phyloP scores from a whole-genome alignment of 2,329 filamentous ascomycete species.

The Colletotrichum sp. region DNA sequence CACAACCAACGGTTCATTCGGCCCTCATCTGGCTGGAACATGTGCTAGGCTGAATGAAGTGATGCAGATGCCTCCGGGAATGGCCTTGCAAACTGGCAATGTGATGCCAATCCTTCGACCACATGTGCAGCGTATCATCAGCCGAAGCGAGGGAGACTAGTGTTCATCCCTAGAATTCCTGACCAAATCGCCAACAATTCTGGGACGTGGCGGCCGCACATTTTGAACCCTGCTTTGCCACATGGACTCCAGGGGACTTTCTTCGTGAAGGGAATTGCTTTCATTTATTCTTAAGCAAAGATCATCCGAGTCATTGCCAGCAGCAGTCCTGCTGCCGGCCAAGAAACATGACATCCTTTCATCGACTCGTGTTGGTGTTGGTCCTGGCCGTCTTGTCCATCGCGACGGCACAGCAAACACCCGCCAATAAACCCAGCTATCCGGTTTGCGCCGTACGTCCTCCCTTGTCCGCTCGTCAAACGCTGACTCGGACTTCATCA shows the following conservation, averaged over 20 bases:
- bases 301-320: not conserved
- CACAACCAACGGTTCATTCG: not conserved
- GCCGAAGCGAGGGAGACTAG: not conserved
- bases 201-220: not conserved
- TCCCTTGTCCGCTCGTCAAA: not conserved
- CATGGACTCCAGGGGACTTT: not conserved
- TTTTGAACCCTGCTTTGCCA: not conserved
- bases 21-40: not conserved
- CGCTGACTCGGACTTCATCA: not conserved
- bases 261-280: not conserved
- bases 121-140: slow-evolving; percentile 4
- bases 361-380: not conserved
- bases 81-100: not conserved
- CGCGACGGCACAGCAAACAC: not conserved
- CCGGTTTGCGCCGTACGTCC: slow-evolving; percentile 21
- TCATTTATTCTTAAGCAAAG: slow-evolving; percentile 5
- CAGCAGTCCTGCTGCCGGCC: not conserved
- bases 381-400: not conserved
- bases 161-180: not conserved
- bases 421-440: slow-evolving; percentile 3
- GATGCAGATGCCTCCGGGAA: not conserved
- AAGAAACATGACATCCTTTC: not conserved
- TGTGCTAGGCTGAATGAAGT: not conserved
- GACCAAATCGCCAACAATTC: not conserved
- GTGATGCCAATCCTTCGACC: not conserved